phyloP scores from a whole-genome alignment of 2,329 filamentous ascomycete species.

The Epichloe baconii region DNA sequence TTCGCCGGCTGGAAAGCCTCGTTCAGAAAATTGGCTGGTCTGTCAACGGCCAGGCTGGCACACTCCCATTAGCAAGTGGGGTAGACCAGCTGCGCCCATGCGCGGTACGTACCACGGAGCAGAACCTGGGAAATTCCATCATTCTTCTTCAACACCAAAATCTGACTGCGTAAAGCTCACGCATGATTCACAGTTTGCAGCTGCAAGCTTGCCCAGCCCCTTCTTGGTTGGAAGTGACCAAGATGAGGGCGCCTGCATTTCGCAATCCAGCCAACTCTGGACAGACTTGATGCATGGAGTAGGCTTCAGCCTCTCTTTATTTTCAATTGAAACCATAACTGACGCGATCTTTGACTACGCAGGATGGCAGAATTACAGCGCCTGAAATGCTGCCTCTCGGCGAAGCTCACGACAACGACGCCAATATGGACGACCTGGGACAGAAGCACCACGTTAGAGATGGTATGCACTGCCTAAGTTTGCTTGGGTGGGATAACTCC shows the following conservation, averaged over 20 bases:
- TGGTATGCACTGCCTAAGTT: background rate
- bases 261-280: background rate
- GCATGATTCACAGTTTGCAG: background rate
- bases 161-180: background rate
- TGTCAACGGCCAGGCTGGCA: background rate
- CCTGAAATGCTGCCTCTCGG: background rate
- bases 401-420: background rate
- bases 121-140: background rate
- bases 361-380: background rate
- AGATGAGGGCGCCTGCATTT: background rate
- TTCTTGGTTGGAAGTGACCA: background rate
- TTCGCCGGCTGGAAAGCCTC: constrained; percentile 5
- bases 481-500: background rate
- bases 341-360: background rate
- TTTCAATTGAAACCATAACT: background rate
- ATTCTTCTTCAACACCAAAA: background rate
- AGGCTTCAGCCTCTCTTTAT: background rate
- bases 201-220: background rate
- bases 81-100: background rate
- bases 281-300: background rate
- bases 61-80: background rate
- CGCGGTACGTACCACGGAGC: background rate
- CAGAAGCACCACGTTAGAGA: background rate
- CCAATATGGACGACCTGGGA: background rate
- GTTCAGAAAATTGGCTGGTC: constrained; percentile 1